Evolutionary conservation across 2,329 filamentous ascomycete genomes (phyloP), one percentile per base, ranked within the genome.

Genomic region (Phialophora macrospora): DNA sequence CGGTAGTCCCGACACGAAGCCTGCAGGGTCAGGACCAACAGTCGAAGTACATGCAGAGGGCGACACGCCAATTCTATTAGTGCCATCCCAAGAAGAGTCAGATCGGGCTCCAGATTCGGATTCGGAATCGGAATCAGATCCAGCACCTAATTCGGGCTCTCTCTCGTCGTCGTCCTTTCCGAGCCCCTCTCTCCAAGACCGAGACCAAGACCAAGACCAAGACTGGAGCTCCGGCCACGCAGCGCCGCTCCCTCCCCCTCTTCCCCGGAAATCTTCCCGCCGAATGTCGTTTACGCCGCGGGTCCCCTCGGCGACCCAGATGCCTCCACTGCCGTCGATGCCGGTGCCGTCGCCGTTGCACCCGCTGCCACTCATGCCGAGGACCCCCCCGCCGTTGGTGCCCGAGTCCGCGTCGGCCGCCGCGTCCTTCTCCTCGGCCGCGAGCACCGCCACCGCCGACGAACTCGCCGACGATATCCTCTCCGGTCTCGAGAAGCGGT

Each of bases 211-310:
- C n/a, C 14, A 11, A 34, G 52, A 26, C 4, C 52, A 55, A 34
- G 52, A 55, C 28, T n/a, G 26, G 26, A 32, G 52, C 52, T 11
- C 28, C 6, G 22, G 12, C 3, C 14, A n/a, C 44, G 0, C 17
- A 14, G 2, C n/a, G 24, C 20, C 14, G 6, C 32, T 30, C 7
- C 46, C 48, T 17, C 58, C 58, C 14, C 46, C 51, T 1, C 46
- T 60, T 3, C 58, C 58, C 4, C 44, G 58, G 7, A 52, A 32
- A 41, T 60, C 58, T 20, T 60, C 58, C 3, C 44, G 28, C 26
- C 58, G 58, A 9, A 20, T 22, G 5, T 51, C 58, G 4, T 38
- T 38, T 22, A 55, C 26, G 3, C 52, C 28, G 14, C 26, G 52
- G 0, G 28, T 55, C 1, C 38, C 38, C 17, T 20, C 38, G 38